Percentiles rank a stretch among this genome's conserved stretches.
Evolutionary conservation across 345 rosid species (phyloP).

Genomic region (Lepidium sativum): DNA sequence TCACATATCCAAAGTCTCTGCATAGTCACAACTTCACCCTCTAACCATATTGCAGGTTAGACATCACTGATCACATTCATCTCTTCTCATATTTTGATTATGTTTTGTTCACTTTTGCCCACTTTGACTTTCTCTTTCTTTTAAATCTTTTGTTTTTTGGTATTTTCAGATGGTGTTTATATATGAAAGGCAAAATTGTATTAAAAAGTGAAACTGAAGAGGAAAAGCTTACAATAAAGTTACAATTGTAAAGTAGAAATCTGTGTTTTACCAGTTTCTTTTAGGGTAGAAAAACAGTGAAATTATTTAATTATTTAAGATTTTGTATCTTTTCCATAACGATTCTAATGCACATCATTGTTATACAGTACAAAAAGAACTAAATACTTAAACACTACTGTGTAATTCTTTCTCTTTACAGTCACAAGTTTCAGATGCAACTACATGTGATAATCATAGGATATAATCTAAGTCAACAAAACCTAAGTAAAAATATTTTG

Average conservation of each 20-base stretch:
- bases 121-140: background rate
- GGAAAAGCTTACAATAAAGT: slow-evolving; percentile 6
- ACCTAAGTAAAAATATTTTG: too few species aligned
- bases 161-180: background rate
- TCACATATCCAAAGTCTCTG: slow-evolving; percentile 9
- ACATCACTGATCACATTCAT: background rate
- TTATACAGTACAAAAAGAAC: background rate
- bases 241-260: slow-evolving; percentile 7
- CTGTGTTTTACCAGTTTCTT: slow-evolving; percentile 5
- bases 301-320: background rate
- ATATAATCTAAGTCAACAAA: too few species aligned
- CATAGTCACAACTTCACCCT: slow-evolving; percentile 8
- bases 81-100: background rate
- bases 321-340: background rate
- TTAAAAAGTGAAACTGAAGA: background rate
- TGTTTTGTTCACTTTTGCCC: background rate
- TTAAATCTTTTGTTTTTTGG: background rate
- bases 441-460: background rate
- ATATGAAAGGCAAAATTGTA: background rate
- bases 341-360: slow-evolving; percentile 6
- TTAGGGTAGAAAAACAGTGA: slow-evolving; percentile 10
- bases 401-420: background rate
- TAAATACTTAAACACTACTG: background rate
- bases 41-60: slow-evolving; percentile 15
- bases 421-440: background rate